Evolutionary conservation across 345 rosid genomes (phyloP).

Genomic region (Aethionema arabicum): DNA sequence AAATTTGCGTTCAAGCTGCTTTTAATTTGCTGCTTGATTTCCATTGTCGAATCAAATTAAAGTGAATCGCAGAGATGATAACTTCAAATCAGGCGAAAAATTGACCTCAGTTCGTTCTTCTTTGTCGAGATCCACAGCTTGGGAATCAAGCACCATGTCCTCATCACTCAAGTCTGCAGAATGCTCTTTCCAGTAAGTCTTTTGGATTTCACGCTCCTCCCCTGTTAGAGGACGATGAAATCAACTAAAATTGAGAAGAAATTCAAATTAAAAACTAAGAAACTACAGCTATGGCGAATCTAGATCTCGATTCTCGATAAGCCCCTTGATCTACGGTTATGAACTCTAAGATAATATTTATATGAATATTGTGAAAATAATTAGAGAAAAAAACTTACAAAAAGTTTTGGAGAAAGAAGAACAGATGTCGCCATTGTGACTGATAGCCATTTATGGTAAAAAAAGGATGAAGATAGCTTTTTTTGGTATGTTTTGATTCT

Average conservation of each 20-base stretch:
- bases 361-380: background rate
- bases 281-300: slow-evolving; percentile 48
- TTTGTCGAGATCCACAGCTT: slow-evolving; percentile 83
- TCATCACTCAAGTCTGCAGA: slow-evolving; percentile 64
- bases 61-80: too few species aligned
- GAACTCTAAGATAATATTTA: slow-evolving; percentile 28
- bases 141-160: slow-evolving; percentile 91
- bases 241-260: background rate
- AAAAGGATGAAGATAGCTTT: background rate
- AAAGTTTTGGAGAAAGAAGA: slow-evolving; percentile 28
- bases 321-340: slow-evolving; percentile 61
- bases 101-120: slow-evolving; percentile 91
- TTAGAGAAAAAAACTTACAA: slow-evolving; percentile 23
- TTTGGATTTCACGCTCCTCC: slow-evolving; percentile 62
- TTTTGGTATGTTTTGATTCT: slow-evolving; percentile 18
- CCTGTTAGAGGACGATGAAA: slow-evolving; percentile 30
- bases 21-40: too few species aligned
- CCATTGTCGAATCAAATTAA: too few species aligned
- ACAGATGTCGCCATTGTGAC: slow-evolving; percentile 31
- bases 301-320: slow-evolving; percentile 66
- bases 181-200: slow-evolving; percentile 81
- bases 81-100: background rate
- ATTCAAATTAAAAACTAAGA: background rate
- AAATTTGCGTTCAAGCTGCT: too few species aligned
- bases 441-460: slow-evolving; percentile 32